Conservation (phyloP, 768 basidiomycete genomes). For the Mycena sanguinolenta region DNA sequence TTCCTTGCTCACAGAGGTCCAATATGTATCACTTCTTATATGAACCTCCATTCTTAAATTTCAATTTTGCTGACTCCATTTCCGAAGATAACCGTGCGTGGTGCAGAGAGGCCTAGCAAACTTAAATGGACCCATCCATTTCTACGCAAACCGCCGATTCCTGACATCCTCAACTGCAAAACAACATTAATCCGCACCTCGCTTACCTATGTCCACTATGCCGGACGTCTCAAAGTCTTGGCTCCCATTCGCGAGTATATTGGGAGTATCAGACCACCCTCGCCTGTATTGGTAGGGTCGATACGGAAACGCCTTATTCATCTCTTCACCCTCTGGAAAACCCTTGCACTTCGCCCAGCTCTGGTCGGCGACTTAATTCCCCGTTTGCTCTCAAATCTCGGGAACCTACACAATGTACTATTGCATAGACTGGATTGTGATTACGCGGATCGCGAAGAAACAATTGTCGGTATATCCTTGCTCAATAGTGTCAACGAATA, state of each 20-base stretch:
- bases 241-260: too few relatives aligned
- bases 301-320: not conserved
- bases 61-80: not conserved
- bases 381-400: not conserved
- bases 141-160: conserved; percentile 4
- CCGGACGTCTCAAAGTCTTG: too few relatives aligned
- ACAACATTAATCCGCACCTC: conserved; percentile 3
- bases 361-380: not conserved
- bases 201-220: too few relatives aligned
- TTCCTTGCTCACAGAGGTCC: conserved; percentile 13
- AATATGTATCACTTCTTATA: conserved; percentile 12
- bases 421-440: not conserved
- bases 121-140: conserved; percentile 23
- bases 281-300: not conserved
- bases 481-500: not conserved
- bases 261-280: not conserved
- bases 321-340: too few relatives aligned
- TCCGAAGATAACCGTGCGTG: conserved; percentile 22
- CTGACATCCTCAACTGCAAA: not conserved
- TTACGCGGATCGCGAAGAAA: not conserved
- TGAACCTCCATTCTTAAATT: not conserved
- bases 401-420: too few relatives aligned
- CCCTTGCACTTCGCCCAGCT: not conserved
- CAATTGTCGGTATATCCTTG: not conserved
- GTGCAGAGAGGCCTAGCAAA: conserved; percentile 5